phyloP scores from a whole-genome alignment of 1,284 basidiomycete genomes.

The Fistulina hepatica region DNA sequence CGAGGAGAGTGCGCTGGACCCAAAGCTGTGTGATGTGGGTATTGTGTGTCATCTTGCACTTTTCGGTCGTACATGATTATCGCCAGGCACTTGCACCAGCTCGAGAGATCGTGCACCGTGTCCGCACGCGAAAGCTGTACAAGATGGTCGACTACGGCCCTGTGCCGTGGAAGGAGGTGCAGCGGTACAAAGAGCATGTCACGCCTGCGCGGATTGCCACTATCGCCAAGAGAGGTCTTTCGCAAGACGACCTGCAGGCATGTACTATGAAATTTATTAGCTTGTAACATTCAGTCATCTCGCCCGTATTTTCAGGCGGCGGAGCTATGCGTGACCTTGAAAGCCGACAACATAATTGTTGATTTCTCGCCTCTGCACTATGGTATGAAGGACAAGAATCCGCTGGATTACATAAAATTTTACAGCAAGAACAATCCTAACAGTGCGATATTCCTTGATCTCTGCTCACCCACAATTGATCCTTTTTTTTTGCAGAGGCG shows the following conservation, averaged over 20 bases:
- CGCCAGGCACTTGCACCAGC: slow-evolving; percentile 47
- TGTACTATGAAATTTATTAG: not conserved
- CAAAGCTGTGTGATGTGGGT: too few species aligned
- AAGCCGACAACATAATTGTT: slow-evolving; percentile 47
- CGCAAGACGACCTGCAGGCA: not conserved
- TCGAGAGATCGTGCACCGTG: slow-evolving; percentile 46
- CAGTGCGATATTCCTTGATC: slow-evolving; percentile 18
- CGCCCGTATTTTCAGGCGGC: not conserved
- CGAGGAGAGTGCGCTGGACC: slow-evolving; percentile 38
- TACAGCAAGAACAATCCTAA: slow-evolving; percentile 59
- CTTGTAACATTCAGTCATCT: not conserved
- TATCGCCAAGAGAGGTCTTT: not conserved
- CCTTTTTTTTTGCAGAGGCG: slow-evolving; percentile 25
- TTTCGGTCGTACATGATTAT: not conserved
- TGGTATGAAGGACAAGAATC: slow-evolving; percentile 62
- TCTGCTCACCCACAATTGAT: slow-evolving; percentile 3
- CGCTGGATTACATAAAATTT: slow-evolving; percentile 56
- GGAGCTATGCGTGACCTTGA: slow-evolving; percentile 18
- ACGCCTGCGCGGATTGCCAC: slow-evolving; percentile 31
- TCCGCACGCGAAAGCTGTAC: slow-evolving; percentile 55
- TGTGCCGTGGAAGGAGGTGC: slow-evolving; percentile 37
- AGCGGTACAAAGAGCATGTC: slow-evolving; percentile 31
- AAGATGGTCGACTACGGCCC: slow-evolving; percentile 57
- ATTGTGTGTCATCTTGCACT: slow-evolving; percentile 7
- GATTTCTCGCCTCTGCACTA: slow-evolving; percentile 55